Conservation (phyloP, 1,139 yeast species). For the Groenewaldozyma auringiensis region DNA sequence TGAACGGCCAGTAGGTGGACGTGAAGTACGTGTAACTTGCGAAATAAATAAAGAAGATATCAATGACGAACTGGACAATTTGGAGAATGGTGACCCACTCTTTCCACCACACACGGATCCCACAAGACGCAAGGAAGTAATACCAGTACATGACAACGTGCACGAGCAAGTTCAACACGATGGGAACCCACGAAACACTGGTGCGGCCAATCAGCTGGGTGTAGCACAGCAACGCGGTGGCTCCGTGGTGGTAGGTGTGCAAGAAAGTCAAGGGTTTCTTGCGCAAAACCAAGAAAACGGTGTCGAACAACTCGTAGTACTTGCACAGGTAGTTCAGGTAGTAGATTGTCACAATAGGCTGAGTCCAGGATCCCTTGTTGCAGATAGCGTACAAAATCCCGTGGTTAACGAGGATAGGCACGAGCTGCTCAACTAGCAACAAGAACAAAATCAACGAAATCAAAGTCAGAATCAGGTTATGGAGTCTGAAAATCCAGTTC, state of each 20-base stretch:
- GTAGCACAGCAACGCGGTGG: conserved; percentile 92
- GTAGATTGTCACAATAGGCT: conserved; percentile 74
- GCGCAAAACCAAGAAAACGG: conserved; percentile 84
- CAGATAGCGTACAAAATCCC: conserved; percentile 88
- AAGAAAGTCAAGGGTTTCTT: conserved; percentile 79
- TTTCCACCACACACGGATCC: conserved; percentile 98
- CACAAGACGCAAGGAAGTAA: conserved; percentile 89
- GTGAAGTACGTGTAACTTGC: conserved; percentile 62
- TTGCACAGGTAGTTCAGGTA: conserved; percentile 38
- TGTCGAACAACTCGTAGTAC: conserved; percentile 74
- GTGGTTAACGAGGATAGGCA: conserved; percentile 68
- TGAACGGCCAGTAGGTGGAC: conserved; percentile 37
- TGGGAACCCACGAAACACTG: conserved; percentile 92
- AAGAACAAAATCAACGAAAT: conserved; percentile 60
- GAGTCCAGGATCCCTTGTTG: conserved; percentile 72
- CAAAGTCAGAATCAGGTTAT: conserved; percentile 68
- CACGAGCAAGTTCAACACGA: conserved; percentile 77
- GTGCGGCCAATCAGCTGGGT: conserved; percentile 88
- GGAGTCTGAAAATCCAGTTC: conserved; percentile 68
- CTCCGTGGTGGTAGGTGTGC: conserved; percentile 98
- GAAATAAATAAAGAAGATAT: conserved; percentile 81
- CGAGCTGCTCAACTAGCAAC: conserved; percentile 72
- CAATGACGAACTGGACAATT: conserved; percentile 87
- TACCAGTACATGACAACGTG: conserved; percentile 98
- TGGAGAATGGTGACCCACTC: conserved; percentile 98